Evolutionary conservation across 2,329 filamentous ascomycete species (phyloP), one percentile per base, ranked within the genome.

Genomic region (Ampelomyces quisqualis): DNA sequence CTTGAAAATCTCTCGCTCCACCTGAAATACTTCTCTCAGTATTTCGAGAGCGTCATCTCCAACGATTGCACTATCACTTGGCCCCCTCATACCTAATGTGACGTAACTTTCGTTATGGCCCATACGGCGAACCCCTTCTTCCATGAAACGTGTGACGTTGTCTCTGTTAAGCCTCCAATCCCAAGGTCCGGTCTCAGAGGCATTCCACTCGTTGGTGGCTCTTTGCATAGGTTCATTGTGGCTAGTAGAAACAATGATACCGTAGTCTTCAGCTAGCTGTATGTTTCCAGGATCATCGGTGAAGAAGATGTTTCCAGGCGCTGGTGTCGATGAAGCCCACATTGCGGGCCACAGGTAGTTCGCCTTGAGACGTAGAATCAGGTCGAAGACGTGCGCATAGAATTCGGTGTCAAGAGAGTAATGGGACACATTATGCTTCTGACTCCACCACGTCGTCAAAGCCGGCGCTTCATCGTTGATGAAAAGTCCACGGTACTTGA

Each of bases 401-500:
- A 51, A 51, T 7, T 46, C 37, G 2, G 41, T 26, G 21, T 48
- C 18, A 15, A 40, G 30, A 13, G 38, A 30, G 41, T 44, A 34
- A 11, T 45, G 27, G 10, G 33, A 36, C 8, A 10, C 23, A 19
- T 35, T 35, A 22, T 38, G 30, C 29, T 34, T 15, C 10, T 23
- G 70, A n/a, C 74, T 69, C 9, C 85, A 74, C 80, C 82, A 86
- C 47, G 78, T 79, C 0, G 81, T 83, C 20, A 84, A 62, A 0
- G 77, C 79, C 0, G 82, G 82, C 45, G 79, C 77, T 58, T 86
- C 82, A 40, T 85, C 81, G 56, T 85, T 85, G 53, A 86, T 65
- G 68, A 85, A 85, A 52, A 85, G 73, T 2, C 82, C 82, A 14
- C 82, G 76, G 60, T 84, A 85, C 58, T 81, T 81, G 47, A 85